A percentile compares a stretch with the other conserved stretches of the same genome.
These are phyloP conservation scores for Camelina laxa DNA, from an alignment of 345 rosid species.

Conservation along the genomic window DNA sequence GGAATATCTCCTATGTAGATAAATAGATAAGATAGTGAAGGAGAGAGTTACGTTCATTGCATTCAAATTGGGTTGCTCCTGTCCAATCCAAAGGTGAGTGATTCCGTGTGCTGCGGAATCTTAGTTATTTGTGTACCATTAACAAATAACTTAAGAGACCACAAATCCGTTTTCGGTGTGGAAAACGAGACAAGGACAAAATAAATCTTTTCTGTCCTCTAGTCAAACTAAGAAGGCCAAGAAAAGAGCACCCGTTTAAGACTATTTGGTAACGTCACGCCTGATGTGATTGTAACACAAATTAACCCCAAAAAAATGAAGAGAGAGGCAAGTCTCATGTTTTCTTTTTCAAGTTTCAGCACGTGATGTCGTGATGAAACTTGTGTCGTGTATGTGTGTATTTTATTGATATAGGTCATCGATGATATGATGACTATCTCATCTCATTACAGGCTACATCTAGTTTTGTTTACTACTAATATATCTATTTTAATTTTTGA, in stretches of 20 bases:
- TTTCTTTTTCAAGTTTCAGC: conserved; percentile 2
- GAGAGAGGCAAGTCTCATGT: conserved; percentile 30
- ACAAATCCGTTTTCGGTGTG: conserved; percentile 23
- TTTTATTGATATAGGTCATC: neutral
- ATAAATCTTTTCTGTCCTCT: conserved; percentile 14
- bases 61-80: conserved; percentile 39
- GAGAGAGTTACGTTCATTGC: conserved; percentile 2
- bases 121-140: conserved; percentile 12
- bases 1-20: neutral
- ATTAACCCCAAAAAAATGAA: neutral
- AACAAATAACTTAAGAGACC: neutral
- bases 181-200: conserved; percentile 20
- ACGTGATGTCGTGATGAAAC: conserved; percentile 32
- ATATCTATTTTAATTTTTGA: neutral
- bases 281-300: conserved; percentile 17
- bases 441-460: conserved; percentile 10
- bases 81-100: neutral
- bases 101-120: conserved; percentile 26
- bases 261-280: conserved; percentile 26
- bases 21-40: neutral
- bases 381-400: neutral
- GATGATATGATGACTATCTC: neutral
- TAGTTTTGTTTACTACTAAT: neutral
- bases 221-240: conserved; percentile 22
- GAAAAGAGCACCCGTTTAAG: neutral